Evolutionary conservation across 2,329 filamentous ascomycete species (phyloP).

Genomic region (Colletotrichum kahawae): DNA sequence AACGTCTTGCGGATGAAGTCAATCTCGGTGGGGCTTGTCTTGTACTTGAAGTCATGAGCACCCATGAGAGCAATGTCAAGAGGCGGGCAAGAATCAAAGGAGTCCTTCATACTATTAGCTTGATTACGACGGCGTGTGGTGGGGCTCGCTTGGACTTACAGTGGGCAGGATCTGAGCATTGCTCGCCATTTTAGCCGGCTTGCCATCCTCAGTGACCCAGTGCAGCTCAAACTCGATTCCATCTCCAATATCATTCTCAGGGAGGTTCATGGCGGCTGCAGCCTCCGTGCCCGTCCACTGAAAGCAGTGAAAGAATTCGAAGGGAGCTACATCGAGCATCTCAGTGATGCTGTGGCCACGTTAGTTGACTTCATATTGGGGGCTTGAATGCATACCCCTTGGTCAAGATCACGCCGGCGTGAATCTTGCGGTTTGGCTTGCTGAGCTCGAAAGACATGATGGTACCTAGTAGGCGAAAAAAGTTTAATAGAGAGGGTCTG

Average conservation of each 20-base stretch:
- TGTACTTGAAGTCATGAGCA: constrained; percentile 33
- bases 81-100: constrained; percentile 41
- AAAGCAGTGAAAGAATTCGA: constrained; percentile 33
- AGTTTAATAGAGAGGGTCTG: too few species aligned
- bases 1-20: constrained; percentile 40
- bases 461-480: too few species aligned
- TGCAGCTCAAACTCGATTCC: constrained; percentile 29
- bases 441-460: constrained; percentile 25
- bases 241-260: too few species aligned
- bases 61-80: constrained; percentile 48
- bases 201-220: constrained; percentile 36
- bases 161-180: constrained; percentile 34
- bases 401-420: constrained; percentile 33
- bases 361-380: not conserved
- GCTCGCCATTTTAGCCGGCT: constrained; percentile 26
- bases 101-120: constrained; percentile 31
- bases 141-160: constrained; percentile 20
- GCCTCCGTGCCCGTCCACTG: constrained; percentile 18
- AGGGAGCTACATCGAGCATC: constrained; percentile 37
- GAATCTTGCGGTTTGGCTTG: constrained; percentile 28
- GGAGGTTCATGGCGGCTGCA: constrained; percentile 9
- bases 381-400: constrained; percentile 24
- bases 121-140: too few species aligned
- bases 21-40: constrained; percentile 35
- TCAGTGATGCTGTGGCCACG: constrained; percentile 31